Evolutionary conservation across 192 early-diverging fungal genomes (phyloP).

Genomic region (Dispira simplex): DNA sequence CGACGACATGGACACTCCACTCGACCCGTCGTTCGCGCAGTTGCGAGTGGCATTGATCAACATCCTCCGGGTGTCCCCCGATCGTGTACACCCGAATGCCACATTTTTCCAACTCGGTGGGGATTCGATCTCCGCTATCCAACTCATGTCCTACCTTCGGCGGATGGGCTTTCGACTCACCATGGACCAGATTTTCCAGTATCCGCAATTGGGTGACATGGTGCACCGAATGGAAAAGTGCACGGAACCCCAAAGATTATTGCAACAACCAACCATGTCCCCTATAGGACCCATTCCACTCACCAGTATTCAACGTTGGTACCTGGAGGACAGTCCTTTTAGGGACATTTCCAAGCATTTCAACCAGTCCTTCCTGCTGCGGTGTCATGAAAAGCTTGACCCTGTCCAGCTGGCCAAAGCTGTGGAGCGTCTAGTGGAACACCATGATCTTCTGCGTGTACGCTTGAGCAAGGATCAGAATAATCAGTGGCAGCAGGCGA

Average conservation of each 20-base stretch:
- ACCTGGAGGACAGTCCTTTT: not conserved
- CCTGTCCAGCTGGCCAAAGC: not conserved
- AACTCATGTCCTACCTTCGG: not conserved
- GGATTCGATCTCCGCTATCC: constrained; percentile 5
- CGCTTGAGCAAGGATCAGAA: not conserved
- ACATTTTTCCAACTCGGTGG: constrained; percentile 3
- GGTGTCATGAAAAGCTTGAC: not conserved
- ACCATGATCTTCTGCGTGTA: constrained; percentile 2
- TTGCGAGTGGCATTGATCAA: not conserved
- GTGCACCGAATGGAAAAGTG: not conserved
- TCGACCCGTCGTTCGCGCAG: not conserved
- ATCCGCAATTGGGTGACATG: not conserved
- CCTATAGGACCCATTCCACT: not conserved
- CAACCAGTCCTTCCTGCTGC: constrained; percentile 3
- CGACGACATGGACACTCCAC: too few relatives aligned
- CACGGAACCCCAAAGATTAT: too few relatives aligned
- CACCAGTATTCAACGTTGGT: not conserved
- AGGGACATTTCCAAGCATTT: not conserved
- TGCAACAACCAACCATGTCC: not conserved
- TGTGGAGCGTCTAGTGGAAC: not conserved
- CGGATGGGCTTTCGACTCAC: not conserved
- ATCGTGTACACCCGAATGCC: not conserved
- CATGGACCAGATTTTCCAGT: not conserved
- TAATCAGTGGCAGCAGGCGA: not conserved
- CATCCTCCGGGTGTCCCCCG: not conserved